These are phyloP conservation scores for Hebeloma cylindrosporum DNA, from an alignment of 768 basidiomycete genomes.

Conservation along the genomic window DNA sequence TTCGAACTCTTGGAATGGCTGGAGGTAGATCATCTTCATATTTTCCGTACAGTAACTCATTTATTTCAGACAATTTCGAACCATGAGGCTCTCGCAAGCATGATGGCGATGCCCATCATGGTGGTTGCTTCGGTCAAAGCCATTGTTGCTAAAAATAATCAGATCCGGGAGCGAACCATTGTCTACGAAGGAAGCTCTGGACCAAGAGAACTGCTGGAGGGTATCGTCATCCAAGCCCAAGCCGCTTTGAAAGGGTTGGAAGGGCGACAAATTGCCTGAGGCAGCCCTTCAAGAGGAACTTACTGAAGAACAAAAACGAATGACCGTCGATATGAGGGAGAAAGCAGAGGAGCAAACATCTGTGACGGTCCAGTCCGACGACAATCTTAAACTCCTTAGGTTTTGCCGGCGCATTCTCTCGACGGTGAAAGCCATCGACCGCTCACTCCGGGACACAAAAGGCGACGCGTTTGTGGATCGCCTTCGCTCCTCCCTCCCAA, in stretches of 20 bases:
- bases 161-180: constrained; percentile 77
- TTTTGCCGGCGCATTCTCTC: constrained; percentile 87
- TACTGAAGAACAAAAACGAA: constrained; percentile 88
- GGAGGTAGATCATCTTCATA: constrained; percentile 56
- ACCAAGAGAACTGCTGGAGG: constrained; percentile 89
- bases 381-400: constrained; percentile 71
- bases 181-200: constrained; percentile 90
- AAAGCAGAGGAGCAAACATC: constrained; percentile 59
- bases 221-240: constrained; percentile 88
- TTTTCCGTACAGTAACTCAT: background rate
- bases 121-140: constrained; percentile 68
- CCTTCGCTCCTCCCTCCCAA: constrained; percentile 74
- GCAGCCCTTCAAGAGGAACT: constrained; percentile 56
- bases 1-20: constrained; percentile 92
- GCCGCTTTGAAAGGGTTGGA: constrained; percentile 89
- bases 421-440: constrained; percentile 84
- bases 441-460: constrained; percentile 85
- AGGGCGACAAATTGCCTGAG: constrained; percentile 54
- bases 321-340: constrained; percentile 66
- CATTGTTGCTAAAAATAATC: constrained; percentile 54
- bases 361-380: constrained; percentile 55
- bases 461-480: constrained; percentile 83
- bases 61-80: constrained; percentile 77
- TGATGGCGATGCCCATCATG: constrained; percentile 98
- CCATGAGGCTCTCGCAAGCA: constrained; percentile 89